A percentile compares a stretch with the other conserved stretches of the same genome.
Conservation (phyloP, 129 eudicot species). For the Flaveria sonorensis region DNA sequence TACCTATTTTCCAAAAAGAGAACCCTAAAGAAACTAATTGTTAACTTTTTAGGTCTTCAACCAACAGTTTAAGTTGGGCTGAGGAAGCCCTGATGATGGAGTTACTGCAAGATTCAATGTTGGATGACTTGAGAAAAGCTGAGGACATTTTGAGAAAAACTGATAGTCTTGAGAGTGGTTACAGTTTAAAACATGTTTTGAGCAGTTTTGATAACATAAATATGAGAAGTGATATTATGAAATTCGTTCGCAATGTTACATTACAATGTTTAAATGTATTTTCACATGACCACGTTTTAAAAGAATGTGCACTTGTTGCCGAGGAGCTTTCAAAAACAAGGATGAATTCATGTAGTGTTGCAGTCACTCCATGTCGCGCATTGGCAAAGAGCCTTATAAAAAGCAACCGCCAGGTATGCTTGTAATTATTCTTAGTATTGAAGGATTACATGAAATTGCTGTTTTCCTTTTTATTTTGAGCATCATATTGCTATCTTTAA, state of each 20-base stretch:
- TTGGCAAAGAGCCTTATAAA: conserved; percentile 86
- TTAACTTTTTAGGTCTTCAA: conserved; percentile 56
- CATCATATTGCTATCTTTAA: neutral
- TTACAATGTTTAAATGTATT: conserved; percentile 69
- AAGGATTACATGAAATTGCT: neutral
- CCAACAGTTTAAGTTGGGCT: conserved; percentile 73
- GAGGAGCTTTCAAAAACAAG: conserved; percentile 77
- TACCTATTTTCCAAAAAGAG: neutral
- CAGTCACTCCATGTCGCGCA: conserved; percentile 78
- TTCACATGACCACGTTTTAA: conserved; percentile 67
- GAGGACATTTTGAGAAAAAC: conserved; percentile 43
- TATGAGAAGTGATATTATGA: conserved; percentile 74
- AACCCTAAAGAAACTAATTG: conserved; percentile 2
- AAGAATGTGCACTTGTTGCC: conserved; percentile 80
- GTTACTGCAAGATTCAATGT: conserved; percentile 47
- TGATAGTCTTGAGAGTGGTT: conserved; percentile 35
- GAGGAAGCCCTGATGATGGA: conserved; percentile 73
- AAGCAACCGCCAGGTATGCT: conserved; percentile 81
- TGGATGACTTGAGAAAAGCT: conserved; percentile 55
- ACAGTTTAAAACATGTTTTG: conserved; percentile 49
- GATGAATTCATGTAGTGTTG: conserved; percentile 44
- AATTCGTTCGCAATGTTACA: conserved; percentile 74
- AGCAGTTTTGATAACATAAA: conserved; percentile 43
- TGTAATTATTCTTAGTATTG: conserved; percentile 6
- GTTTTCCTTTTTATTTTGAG: neutral